Evolutionary conservation across 2,329 filamentous ascomycete genomes (phyloP).

Genomic region (Exophiala sp.): DNA sequence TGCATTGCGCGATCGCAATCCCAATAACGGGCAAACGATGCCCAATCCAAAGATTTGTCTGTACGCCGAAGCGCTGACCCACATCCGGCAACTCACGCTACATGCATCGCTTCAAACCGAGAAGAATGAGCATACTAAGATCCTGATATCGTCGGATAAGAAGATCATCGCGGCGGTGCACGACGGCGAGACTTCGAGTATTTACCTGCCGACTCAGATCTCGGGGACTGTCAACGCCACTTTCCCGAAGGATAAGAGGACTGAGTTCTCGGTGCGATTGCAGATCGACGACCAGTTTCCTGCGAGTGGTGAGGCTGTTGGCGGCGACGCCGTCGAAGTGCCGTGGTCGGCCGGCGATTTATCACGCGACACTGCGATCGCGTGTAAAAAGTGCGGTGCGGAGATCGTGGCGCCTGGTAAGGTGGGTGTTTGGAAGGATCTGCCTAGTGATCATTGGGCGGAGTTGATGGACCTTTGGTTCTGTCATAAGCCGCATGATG

Average conservation of each 20-base stretch:
- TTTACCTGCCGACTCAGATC: conserved; percentile 48
- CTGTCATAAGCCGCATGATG: conserved; percentile 77
- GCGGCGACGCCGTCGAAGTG: conserved; percentile 19
- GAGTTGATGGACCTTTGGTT: conserved; percentile 99
- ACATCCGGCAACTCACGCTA: conserved; percentile 59
- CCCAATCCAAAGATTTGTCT: conserved; percentile 35
- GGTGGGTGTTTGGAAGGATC: conserved; percentile 73
- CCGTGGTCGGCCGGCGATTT: conserved; percentile 33
- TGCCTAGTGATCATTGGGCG: conserved; percentile 96
- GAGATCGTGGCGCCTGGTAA: conserved; percentile 30
- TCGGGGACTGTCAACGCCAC: conserved; percentile 47
- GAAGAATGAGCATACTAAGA: conserved; percentile 42
- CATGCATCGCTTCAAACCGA: conserved; percentile 50
- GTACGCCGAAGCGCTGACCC: conserved; percentile 59
- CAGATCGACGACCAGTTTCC: conserved; percentile 43
- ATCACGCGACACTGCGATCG: conserved; percentile 40
- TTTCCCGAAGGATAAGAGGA: conserved; percentile 41
- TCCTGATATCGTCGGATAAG: conserved; percentile 44
- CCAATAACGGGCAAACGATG: conserved; percentile 1
- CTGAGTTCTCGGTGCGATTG: conserved; percentile 54
- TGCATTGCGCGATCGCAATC: neutral
- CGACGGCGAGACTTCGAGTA: conserved; percentile 42
- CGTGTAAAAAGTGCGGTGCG: conserved; percentile 38
- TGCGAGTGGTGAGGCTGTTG: conserved; percentile 15
- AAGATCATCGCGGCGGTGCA: conserved; percentile 44